Percentiles rank a stretch among this genome's conserved stretches.
phyloP scores from a whole-genome alignment of 2,329 filamentous ascomycete genomes.

The Periconia sp. region DNA sequence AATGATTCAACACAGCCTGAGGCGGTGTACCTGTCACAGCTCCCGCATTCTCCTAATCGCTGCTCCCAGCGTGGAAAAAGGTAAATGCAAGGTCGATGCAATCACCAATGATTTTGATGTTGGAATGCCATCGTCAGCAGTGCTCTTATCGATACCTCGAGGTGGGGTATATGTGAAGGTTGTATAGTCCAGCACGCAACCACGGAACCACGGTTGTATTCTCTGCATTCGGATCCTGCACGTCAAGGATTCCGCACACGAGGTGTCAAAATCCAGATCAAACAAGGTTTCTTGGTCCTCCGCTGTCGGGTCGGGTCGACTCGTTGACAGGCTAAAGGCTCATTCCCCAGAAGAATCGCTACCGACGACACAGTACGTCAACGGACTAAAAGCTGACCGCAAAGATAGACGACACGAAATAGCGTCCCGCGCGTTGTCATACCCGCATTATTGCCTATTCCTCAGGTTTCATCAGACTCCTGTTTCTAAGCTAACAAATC shows the following conservation, averaged over 20 bases:
- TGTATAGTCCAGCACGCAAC: not conserved
- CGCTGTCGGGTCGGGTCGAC: not conserved
- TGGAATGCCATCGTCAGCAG: not conserved
- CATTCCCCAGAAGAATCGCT: not conserved
- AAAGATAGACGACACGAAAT: constrained; percentile 6
- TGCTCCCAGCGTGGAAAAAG: no score
- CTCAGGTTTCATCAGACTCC: constrained; percentile 6
- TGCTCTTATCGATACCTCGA: constrained; percentile 3
- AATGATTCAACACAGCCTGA: not conserved
- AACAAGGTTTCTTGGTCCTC: constrained; percentile 7
- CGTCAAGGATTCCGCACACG: constrained; percentile 5
- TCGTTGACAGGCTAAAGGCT: constrained; percentile 2
- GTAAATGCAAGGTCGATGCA: no score
- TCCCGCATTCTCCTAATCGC: not conserved
- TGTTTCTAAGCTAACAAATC: constrained; percentile 4
- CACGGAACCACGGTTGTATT: no score
- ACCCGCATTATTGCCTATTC: not conserved
- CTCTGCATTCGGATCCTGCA: constrained; percentile 6
- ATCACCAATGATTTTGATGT: no score
- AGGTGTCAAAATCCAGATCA: constrained; percentile 1
- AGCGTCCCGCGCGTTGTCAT: not conserved
- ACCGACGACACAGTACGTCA: not conserved
- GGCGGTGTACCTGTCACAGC: no score
- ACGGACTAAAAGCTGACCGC: not conserved
- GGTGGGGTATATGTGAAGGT: constrained; percentile 7